Conservation (phyloP, 2,329 filamentous ascomycete species). For the Pseudopithomyces maydicus region DNA sequence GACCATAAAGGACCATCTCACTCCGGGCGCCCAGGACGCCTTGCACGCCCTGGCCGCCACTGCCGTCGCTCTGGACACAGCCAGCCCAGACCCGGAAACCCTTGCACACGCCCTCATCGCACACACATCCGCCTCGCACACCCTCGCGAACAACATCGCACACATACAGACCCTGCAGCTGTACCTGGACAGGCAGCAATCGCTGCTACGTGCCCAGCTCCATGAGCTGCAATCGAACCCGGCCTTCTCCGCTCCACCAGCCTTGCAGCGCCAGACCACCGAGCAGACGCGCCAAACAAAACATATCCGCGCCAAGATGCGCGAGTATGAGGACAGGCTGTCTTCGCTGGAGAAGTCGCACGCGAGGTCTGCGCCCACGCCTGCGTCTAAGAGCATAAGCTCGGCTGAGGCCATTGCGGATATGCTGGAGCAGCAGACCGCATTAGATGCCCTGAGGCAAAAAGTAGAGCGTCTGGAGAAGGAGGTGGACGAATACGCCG, state of each 20-base stretch:
- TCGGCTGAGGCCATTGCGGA: constrained; percentile 59
- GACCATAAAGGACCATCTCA: constrained; percentile 29
- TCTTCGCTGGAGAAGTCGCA: constrained; percentile 44
- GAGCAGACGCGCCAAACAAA: constrained; percentile 75
- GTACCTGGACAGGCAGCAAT: constrained; percentile 40
- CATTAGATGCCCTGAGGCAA: constrained; percentile 64
- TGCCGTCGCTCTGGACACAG: constrained; percentile 42
- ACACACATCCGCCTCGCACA: constrained; percentile 35
- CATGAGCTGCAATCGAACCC: constrained; percentile 34
- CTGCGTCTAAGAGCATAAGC: constrained; percentile 38
- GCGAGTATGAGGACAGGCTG: constrained; percentile 61
- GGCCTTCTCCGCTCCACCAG: constrained; percentile 53
- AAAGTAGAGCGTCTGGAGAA: constrained; percentile 65
- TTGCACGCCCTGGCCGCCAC: constrained; percentile 46
- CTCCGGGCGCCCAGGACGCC: constrained; percentile 33
- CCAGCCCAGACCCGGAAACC: constrained; percentile 29
- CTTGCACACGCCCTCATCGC: constrained; percentile 44
- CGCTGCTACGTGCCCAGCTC: constrained; percentile 36
- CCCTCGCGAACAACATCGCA: constrained; percentile 35
- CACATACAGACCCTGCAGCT: constrained; percentile 40
- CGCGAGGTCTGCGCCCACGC: constrained; percentile 21
- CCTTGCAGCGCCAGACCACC: constrained; percentile 71
- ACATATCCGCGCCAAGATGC: constrained; percentile 66
- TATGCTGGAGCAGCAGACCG: constrained; percentile 65
- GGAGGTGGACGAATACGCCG: constrained; percentile 69